A percentile compares a stretch with the other conserved stretches of the same genome.
These are phyloP conservation scores for Teunomyces atbi DNA, from an alignment of 805 yeast species.

Conservation along the genomic window DNA sequence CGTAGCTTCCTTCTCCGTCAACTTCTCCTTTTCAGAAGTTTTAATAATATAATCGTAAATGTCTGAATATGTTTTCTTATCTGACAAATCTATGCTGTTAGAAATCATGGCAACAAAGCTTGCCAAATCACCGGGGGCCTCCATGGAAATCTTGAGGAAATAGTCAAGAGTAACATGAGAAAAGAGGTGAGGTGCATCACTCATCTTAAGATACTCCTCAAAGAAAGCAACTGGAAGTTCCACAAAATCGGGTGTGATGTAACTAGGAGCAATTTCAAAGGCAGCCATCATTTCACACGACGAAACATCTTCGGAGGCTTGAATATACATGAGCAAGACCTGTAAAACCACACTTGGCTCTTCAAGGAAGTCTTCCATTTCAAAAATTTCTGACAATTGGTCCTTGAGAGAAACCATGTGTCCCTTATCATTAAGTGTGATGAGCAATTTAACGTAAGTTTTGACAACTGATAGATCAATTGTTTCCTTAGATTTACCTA, in stretches of 20 bases:
- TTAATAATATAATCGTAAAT: slow-evolving; percentile 29
- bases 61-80: slow-evolving; percentile 15
- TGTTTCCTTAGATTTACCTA: not conserved
- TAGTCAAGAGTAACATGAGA: slow-evolving; percentile 33
- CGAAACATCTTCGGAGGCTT: not conserved
- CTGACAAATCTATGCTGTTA: slow-evolving; percentile 9
- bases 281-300: not conserved
- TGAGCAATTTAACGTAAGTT: not conserved
- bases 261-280: slow-evolving; percentile 19
- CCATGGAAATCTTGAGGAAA: slow-evolving; percentile 27
- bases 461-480: not conserved
- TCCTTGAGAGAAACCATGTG: slow-evolving; percentile 4
- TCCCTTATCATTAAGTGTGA: not conserved
- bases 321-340: slow-evolving; percentile 6
- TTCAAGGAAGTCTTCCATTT: slow-evolving; percentile 3
- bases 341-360: slow-evolving; percentile 8
- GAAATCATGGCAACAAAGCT: slow-evolving; percentile 1
- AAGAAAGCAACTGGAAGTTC: slow-evolving; percentile 20
- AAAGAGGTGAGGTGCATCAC: slow-evolving; percentile 22
- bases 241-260: slow-evolving; percentile 25
- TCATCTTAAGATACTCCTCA: slow-evolving; percentile 4
- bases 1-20: slow-evolving; percentile 19
- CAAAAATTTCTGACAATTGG: slow-evolving; percentile 2
- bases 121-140: slow-evolving; percentile 13
- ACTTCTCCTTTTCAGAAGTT: slow-evolving; percentile 23